Evolutionary conservation across 306 rosid species (phyloP).

Genomic region (Benincasa hispida): DNA sequence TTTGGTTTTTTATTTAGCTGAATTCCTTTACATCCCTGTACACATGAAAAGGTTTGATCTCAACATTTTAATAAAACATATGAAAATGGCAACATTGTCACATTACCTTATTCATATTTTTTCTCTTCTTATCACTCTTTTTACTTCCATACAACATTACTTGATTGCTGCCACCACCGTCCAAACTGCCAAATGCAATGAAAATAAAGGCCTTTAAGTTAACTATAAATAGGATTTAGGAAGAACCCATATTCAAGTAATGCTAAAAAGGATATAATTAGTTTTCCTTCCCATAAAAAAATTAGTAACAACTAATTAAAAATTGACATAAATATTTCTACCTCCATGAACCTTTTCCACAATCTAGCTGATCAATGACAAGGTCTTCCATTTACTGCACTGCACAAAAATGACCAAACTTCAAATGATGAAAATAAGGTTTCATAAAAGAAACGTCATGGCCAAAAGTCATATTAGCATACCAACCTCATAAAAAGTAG

Average conservation of each 20-base stretch:
- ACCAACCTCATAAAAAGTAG: not conserved
- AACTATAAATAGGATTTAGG: not conserved
- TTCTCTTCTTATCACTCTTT: conserved; percentile 25
- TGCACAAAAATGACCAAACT: not conserved
- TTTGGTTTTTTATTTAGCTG: conserved; percentile 28
- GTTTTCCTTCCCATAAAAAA: not conserved
- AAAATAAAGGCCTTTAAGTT: not conserved
- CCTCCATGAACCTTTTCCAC: conserved; percentile 16
- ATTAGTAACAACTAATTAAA: not conserved
- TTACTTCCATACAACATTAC: conserved; percentile 26
- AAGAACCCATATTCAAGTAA: not conserved
- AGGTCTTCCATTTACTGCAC: conserved; percentile 5
- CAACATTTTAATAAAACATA: not conserved
- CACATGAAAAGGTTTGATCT: conserved; percentile 5
- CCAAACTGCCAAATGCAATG: conserved; percentile 23
- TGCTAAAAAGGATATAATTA: not conserved
- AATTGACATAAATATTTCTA: not conserved
- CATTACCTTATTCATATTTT: conserved; percentile 32
- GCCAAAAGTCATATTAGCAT: not conserved
- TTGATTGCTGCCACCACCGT: conserved; percentile 35
- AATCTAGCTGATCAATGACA: conserved; percentile 1
- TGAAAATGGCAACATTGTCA: not conserved
- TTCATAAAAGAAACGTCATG: not conserved
- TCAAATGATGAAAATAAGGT: not conserved
- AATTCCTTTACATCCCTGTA: conserved; percentile 25